Evolutionary conservation across 192 early-diverging fungal genomes (phyloP), one percentile per base, ranked within the genome.

Genomic region (Rhizoclosmatium globosum): DNA sequence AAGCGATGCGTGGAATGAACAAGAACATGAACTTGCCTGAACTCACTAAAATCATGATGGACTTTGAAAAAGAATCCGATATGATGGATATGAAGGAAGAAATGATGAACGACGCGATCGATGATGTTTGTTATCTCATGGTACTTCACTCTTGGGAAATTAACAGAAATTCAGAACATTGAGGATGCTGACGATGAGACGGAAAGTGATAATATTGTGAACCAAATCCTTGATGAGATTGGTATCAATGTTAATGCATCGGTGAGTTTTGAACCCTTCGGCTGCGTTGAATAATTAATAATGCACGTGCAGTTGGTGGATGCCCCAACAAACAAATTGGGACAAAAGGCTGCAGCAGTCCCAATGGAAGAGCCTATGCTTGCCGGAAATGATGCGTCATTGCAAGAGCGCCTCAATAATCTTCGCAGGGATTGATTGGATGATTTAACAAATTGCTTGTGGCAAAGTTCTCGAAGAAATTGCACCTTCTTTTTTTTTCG

Each of bases 41-140:
- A 57, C 94, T 99, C 47, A 92, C 94, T 57, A 93, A 94, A 76
- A 98, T 99, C 58, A 96, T 98, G 93, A 94, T 95, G 93, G 96
- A 99, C 47, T 99, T 98, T 87, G 95, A 98, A 79, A 89, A 89
- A 82, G 95, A 99, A 86, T 90, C 89, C 11, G 96, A 96, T 75
- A 91, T 95, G 80, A 97, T 99, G 97, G 95, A 99, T 81, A 98
- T 99, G 95, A 98, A 98, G 88, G 96, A 96, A 77, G 96, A 98
- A 76, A 93, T 99, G 94, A 96, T 99, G 93, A 93, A 93, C 74
- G 98, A 99, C 74, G 93, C 95, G 9, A 96, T 99, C 76, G 98
- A 99, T 77, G 96, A 95, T 81, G 94, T 90, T 68, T 44, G 15
- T 68, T 46, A 17, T 45, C 43, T 68, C 31, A 31, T 31, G 31